Percentiles rank a stretch among this genome's conserved stretches.
Evolutionary conservation across 2,329 filamentous ascomycete species (phyloP).

Genomic region (Proliferodiscus dingleyae): DNA sequence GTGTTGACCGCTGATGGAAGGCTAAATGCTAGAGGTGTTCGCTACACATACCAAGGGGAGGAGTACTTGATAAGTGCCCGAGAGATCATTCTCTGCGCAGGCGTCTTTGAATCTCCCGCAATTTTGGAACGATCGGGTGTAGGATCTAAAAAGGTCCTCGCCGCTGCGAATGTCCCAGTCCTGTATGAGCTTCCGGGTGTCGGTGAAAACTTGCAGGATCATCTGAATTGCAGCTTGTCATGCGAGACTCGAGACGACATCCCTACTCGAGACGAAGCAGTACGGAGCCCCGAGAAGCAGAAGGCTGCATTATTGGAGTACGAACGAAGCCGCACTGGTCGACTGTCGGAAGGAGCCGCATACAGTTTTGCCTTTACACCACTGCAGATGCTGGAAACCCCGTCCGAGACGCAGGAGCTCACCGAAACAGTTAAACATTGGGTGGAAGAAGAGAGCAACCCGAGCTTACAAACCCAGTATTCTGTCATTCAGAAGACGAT

Average conservation of each 20-base stretch:
- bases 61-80: not conserved
- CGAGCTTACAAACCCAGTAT: constrained; percentile 5
- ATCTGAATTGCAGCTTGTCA: constrained; percentile 7
- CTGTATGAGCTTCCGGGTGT: not conserved
- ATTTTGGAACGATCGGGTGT: not conserved
- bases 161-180: not conserved
- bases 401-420: not conserved
- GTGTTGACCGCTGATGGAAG: not conserved
- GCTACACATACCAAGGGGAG: not conserved
- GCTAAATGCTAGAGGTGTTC: not conserved
- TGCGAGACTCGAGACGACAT: constrained; percentile 4
- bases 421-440: not conserved
- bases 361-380: not conserved
- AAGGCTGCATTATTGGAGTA: constrained; percentile 1
- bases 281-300: not conserved
- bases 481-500: constrained; percentile 3
- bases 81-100: not conserved
- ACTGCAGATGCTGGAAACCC: not conserved
- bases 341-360: not conserved
- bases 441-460: not conserved
- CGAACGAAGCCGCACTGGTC: not conserved
- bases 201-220: constrained; percentile 9
- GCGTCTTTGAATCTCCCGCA: not conserved
- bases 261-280: not conserved
- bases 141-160: not conserved